Percentiles rank a stretch among this genome's conserved stretches.
phyloP scores from a whole-genome alignment of 345 rosid genomes.

The Acer yangbiense region DNA sequence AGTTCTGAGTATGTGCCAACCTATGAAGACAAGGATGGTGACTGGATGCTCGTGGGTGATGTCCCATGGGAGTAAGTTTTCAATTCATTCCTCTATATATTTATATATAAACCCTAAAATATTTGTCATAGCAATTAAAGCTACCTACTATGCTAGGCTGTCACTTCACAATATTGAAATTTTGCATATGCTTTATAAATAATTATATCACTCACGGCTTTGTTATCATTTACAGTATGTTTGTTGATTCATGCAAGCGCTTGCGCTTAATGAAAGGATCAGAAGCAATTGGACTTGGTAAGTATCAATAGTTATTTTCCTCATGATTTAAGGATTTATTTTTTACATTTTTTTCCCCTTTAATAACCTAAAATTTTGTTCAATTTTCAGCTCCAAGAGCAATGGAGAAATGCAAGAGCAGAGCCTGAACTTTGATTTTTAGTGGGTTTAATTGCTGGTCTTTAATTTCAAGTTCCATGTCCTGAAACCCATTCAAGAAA shows the following conservation, averaged over 20 bases:
- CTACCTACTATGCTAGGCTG: background rate
- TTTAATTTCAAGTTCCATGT: too few relatives aligned
- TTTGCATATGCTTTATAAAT: too few relatives aligned
- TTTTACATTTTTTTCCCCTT: background rate
- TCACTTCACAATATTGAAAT: background rate
- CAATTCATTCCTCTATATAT: background rate
- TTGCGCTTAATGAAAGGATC: slow-evolving; percentile 96
- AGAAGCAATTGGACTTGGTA: slow-evolving; percentile 96
- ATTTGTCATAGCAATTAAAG: background rate
- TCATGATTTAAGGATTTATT: background rate
- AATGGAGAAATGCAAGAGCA: slow-evolving; percentile 68
- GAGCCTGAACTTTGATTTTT: slow-evolving; percentile 26
- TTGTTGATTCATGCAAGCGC: slow-evolving; percentile 95
- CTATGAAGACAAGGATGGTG: slow-evolving; percentile 96
- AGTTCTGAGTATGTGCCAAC: slow-evolving; percentile 92
- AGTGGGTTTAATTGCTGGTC: background rate
- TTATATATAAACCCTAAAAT: background rate
- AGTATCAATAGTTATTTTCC: background rate
- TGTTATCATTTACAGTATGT: slow-evolving; percentile 61
- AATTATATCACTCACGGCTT: background rate
- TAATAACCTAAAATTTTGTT: background rate
- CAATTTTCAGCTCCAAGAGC: slow-evolving; percentile 55
- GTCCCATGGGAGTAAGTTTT: slow-evolving; percentile 94
- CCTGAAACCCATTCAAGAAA: background rate
- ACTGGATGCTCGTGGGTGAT: slow-evolving; percentile 99